Evolutionary conservation across 306 rosid genomes (phyloP), one percentile per base, ranked within the genome.

Genomic region (Rosa multiflora): DNA sequence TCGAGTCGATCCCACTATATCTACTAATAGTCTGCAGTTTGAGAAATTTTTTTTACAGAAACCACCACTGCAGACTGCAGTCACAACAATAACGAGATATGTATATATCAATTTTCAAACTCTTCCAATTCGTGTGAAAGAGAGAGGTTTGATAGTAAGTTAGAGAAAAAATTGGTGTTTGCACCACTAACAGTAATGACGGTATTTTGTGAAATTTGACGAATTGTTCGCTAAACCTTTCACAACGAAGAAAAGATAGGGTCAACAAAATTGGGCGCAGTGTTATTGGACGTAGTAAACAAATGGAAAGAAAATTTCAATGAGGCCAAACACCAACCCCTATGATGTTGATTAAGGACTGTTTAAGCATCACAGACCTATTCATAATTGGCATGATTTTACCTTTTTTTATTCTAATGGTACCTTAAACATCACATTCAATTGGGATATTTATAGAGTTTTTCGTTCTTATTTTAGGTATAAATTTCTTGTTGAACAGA

Each of bases 201-300:
- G 64, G 67, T 63, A 47, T 32, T 37, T 75, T 13, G 6, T 23
- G 44, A 69, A 76, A 21, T 40, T 35, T n/a, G 4, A 8, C 26
- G 52, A 39, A 51, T 75, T 73, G 55, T 68, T 79, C 77, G 85
- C 85, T 73, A 75, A 83, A 74, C 74, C 68, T 76, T 32, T 35
- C 66, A 21, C 67, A 17, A 32, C 48, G 51, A n/a, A 39, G 18
- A 5, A 72, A 37, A 55, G 67, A 48, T 32, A 69, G 9, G 71
- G 91, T 89, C 91, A 89, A 89, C 80, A 86, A 83, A 81, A 78
- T 75, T 64, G 79, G 90, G 82, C 84, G 81, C 81, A 5, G 77
- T 51, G 72, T 56, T 73, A 69, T 77, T 76, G 69, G 78, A 62
- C 73, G 3, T 6, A 0, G 52, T 56, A 49, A 47, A 37, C 21